Evolutionary conservation across 192 early-diverging fungal species (phyloP), one percentile per base, ranked within the genome.

Genomic region (Pecoramyces ruminantium): DNA sequence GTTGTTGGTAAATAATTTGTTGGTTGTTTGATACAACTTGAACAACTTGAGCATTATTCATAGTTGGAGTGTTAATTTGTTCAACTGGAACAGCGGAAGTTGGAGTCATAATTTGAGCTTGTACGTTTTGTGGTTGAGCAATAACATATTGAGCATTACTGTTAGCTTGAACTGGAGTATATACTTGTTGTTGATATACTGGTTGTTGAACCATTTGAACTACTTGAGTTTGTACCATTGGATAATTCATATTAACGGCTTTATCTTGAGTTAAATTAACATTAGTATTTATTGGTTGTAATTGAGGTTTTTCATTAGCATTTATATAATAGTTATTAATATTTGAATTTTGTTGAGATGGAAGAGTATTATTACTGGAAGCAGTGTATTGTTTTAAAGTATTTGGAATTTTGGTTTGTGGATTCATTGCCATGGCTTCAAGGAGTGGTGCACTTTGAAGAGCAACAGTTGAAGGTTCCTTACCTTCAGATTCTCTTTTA

Each of bases 401-500:
- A 11, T 67, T n/a, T 67, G 51, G 51, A 2, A 67, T 67, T 67
- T 67, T 67, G 3, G 30, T 34, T 34, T 34, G 30, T 67, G 51
- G 51, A 6, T 67, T 67, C 51, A 67, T 67, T 67, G 51, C 51
- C 51, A 67, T 67, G 25, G 51, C 51, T 67, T 67, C 51, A n/a
- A 67, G 51, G 25, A 67, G 51, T 67, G 51, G 51, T 21, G 51
- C 51, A 11, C 51, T 67, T 67, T 67, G 51, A 9, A 67, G 25
- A 14, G 93, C 87, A n/a, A 86, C 83, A 2, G 95, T 97, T 2
- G 96, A 96, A 3, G 96, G 91, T 79, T 95, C 93, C 16, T 92
- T 86, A 3, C 93, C 93, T 82, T 92, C 89, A 11, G 95, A 91
- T 86, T 97, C 97, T 30, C 96, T 90, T 88, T 97, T 98, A 15